Base-by-base conservation (phyloP, 1,284 basidiomycete species). In the Cutaneotrichosporon mucoides region DNA sequence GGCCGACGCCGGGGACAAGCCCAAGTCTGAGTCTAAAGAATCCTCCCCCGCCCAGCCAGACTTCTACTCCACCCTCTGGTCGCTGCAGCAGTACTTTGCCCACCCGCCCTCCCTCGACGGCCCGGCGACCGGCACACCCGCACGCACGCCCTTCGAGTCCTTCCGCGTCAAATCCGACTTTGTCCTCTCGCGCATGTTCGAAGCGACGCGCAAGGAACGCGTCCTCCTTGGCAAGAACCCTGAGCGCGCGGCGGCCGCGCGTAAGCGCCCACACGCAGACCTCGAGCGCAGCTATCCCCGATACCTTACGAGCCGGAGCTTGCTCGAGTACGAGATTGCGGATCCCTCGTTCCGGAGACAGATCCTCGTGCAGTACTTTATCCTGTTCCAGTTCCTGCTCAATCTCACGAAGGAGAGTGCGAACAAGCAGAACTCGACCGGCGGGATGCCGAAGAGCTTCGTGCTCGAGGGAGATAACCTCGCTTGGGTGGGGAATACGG, bases 1-100 rank as follows among this genome's bases (percentile, higher is more conserved):
- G 57, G 46, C 44, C n/a, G 51, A 58, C 7, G 55, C 11, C 13
- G 45, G 24, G 24, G 24, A 24, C 24, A 24, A 24, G n/a, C 48
- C 35, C 47, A 56, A 15, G 15, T 11, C 12, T 12, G n/a, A n/a
- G 36, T 35, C 10, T n/a, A 3, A 49, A 50, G 36, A 54, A 42
- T 5, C 38, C 15, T 33, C 49, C 3, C 49, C 38, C 6, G n/a
- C 61, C 6, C 64, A 69, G 52, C 63, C 66, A 34, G 69, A 75
- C 44, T 73, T 78, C 47, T 78, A 78, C 64, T 64, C 68, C 3
- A 75, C 74, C 0, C 67, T 78, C 15, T 78, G 76, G 76, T 75
- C 75, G 1, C 58, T 78, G 12, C 76, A 78, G 55, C 60, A 71
- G 54, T 76, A 68, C 67, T 76, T 78, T 56, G 67, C 76, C 9